Conservation (phyloP, 257 asterid genomes). For the Nicotiana tabacum region DNA sequence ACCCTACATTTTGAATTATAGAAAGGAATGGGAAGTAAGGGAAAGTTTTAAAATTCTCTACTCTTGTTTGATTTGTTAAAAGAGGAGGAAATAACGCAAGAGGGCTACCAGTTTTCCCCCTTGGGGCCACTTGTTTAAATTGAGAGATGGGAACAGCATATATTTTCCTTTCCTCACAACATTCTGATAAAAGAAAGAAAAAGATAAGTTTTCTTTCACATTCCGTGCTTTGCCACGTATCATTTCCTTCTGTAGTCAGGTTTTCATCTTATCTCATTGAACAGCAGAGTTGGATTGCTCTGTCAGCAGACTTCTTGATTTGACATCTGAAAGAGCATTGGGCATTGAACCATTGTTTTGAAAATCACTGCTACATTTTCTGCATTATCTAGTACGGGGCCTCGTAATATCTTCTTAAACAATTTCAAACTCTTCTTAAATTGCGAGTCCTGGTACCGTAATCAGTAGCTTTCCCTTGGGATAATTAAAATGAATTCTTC, state of each 20-base stretch:
- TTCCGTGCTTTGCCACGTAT: background rate
- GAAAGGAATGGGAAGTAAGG: background rate
- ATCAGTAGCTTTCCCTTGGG: background rate
- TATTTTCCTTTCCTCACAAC: background rate
- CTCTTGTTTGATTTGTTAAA: background rate
- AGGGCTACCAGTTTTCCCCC: background rate
- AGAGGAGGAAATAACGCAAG: background rate
- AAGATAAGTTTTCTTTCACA: background rate
- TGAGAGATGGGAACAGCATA: background rate
- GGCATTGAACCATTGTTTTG: background rate
- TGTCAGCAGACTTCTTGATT: background rate
- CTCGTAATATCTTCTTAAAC: background rate
- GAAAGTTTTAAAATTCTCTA: background rate
- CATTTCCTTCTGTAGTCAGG: background rate
- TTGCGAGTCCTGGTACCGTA: background rate
- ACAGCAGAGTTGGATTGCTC: background rate
- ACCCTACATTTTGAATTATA: background rate
- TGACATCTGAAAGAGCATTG: conserved; percentile 12
- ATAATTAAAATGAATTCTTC: background rate
- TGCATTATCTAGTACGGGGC: background rate
- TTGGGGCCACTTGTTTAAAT: background rate
- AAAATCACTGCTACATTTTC: background rate
- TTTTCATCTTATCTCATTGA: background rate
- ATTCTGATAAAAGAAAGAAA: background rate
- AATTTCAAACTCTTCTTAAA: background rate